Conservation (phyloP, 495 filamentous ascomycete species). For the Neurospora cerealis region DNA sequence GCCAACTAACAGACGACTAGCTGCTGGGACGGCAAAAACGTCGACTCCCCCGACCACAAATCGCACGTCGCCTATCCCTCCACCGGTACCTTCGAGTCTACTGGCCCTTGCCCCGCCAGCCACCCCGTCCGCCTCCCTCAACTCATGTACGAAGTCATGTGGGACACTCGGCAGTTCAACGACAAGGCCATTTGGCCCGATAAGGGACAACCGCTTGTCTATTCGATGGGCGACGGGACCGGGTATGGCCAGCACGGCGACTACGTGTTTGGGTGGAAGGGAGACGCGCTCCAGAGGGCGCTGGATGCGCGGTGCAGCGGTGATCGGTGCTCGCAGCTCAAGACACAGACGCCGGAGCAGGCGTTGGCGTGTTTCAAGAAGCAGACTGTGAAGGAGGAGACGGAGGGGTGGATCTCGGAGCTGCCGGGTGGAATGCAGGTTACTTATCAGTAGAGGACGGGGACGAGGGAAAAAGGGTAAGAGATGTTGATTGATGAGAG, state of each 20-base stretch:
- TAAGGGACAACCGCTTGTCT: conserved; percentile 36
- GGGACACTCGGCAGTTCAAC: conserved; percentile 37
- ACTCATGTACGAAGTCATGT: conserved; percentile 43
- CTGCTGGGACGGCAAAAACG: conserved; percentile 47
- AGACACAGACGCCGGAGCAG: conserved; percentile 20
- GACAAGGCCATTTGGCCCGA: conserved; percentile 33
- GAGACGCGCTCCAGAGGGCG: conserved; percentile 36
- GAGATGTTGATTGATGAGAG: background rate
- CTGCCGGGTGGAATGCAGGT: conserved; percentile 10
- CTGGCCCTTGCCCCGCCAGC: conserved; percentile 32
- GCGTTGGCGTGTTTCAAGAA: conserved; percentile 23
- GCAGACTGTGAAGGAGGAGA: conserved; percentile 22
- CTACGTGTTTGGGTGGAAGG: conserved; percentile 45
- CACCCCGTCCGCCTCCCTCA: conserved; percentile 38
- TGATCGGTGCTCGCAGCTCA: conserved; percentile 27
- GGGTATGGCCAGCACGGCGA: conserved; percentile 40
- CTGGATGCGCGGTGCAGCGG: conserved; percentile 37
- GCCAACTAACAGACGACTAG: background rate
- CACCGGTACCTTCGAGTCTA: conserved; percentile 27
- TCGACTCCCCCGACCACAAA: conserved; percentile 43
- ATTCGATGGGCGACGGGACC: conserved; percentile 37
- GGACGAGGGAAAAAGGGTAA: background rate
- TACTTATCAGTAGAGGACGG: background rate
- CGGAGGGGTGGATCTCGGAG: conserved; percentile 21
- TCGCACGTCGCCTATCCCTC: conserved; percentile 39